Evolutionary conservation across 108 stramenopile genomes (phyloP), one percentile per base, ranked within the genome.

Genomic region (Mayamaea pseudoterrestris): DNA sequence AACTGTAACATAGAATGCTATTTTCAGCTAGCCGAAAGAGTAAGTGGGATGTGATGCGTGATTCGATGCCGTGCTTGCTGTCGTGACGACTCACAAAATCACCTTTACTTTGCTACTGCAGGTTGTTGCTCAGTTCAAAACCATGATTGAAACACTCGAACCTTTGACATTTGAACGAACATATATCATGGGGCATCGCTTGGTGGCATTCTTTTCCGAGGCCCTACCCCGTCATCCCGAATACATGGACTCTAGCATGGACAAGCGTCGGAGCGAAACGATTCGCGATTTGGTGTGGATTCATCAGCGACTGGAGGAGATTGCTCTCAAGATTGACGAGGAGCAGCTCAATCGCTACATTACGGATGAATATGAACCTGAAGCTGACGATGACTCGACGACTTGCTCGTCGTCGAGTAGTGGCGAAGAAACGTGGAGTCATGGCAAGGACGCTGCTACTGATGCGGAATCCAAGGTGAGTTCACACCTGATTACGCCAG

Each of bases 181-280:
- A 4, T 76, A 76, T 28, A 44, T 76, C 4, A 67, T 76, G 69
- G 75, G 75, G 6, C 31, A 65, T 52, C 61, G 75, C 14, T 51
- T 76, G 22, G 34, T 64, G 11, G 22, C 57, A 20, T 76, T 76
- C 40, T 45, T 71, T 24, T 55, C 55, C 13, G 55, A 65, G 28
- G 71, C 58, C 5, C 53, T 76, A 14, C 75, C 69, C 11, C 46
- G 30, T 27, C 75, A 76, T 47, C 69, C 69, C 13, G 54, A 50
- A 11, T 76, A 53, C 25, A 13, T 3, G 3, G 11, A 26, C 16
- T 35, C 52, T 2, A 27, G 26, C 18, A 26, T 47, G 13, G 18
- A 26, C 0, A 7, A 43, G 11, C 35, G 62, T 20, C 58, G 56
- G 23, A 32, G 41, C 27, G 45, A 44, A 18, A 35, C 47, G 48